A percentile compares a stretch with the other conserved stretches of the same genome.
Evolutionary conservation across 805 yeast species (phyloP).

Genomic region (Limtongozyma cylindracea): DNA sequence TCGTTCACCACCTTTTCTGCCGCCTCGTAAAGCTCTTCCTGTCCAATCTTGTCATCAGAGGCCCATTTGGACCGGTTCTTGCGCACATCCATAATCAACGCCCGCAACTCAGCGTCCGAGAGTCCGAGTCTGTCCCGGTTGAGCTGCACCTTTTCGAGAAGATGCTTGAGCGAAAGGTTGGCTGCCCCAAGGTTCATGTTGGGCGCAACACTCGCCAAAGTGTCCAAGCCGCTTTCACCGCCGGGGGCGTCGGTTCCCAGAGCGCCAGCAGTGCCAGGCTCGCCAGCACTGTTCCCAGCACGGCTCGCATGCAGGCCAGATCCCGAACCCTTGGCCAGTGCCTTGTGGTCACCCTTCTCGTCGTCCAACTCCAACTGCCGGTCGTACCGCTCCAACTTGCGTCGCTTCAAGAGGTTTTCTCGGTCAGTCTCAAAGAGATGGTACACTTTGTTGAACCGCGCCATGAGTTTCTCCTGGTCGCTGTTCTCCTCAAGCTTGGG

Average conservation of each 20-base stretch:
- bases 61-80: constrained; percentile 97
- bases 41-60: constrained; percentile 83
- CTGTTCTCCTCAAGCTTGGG: constrained; percentile 9
- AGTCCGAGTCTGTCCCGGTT: constrained; percentile 52
- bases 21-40: constrained; percentile 92
- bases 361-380: constrained; percentile 29
- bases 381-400: constrained; percentile 63
- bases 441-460: constrained; percentile 45
- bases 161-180: constrained; percentile 35
- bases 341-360: too few species aligned
- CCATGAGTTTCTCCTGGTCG: constrained; percentile 21
- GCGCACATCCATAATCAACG: constrained; percentile 74
- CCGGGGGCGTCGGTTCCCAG: too few species aligned
- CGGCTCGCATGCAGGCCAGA: too few species aligned
- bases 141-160: constrained; percentile 53
- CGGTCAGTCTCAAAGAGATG: constrained; percentile 56
- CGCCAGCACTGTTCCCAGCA: too few species aligned
- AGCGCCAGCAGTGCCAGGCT: too few species aligned
- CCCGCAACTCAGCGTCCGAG: constrained; percentile 64
- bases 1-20: constrained; percentile 89
- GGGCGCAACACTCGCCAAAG: too few species aligned
- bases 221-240: too few species aligned
- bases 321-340: too few species aligned
- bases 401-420: constrained; percentile 50
- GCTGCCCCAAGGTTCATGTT: constrained; percentile 11